Percentiles rank a stretch among this genome's conserved stretches.
Conservation (phyloP, 108 stramenopile genomes). For the Skeletonema menzelii region DNA sequence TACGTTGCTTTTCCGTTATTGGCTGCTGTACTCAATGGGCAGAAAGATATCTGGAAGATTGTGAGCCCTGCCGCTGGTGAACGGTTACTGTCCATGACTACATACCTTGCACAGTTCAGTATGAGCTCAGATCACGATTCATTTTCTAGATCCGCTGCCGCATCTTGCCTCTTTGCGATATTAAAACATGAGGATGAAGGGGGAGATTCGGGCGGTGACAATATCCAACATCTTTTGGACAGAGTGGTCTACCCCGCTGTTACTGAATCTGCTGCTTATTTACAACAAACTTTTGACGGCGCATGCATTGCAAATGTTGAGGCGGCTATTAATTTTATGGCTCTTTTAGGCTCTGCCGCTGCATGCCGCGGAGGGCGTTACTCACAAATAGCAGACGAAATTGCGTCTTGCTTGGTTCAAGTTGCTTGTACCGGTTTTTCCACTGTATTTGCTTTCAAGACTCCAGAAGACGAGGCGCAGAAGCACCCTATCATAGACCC, state of each 20-base stretch:
- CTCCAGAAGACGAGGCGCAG: conserved; percentile 16
- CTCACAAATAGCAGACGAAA: conserved; percentile 46
- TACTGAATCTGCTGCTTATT: conserved; percentile 4
- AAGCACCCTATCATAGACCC: conserved; percentile 24
- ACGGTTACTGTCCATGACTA: conserved; percentile 23
- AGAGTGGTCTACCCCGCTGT: conserved; percentile 19
- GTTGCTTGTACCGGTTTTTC: conserved; percentile 57
- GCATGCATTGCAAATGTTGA: conserved; percentile 10
- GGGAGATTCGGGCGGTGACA: background rate
- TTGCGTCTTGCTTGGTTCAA: conserved; percentile 62
- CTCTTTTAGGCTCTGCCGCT: conserved; percentile 52
- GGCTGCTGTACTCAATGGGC: conserved; percentile 44
- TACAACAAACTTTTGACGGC: conserved; percentile 1
- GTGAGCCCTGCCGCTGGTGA: conserved; percentile 1
- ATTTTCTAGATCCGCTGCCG: conserved; percentile 54
- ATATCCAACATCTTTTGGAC: conserved; percentile 7
- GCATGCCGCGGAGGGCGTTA: conserved; percentile 62
- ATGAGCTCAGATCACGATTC: conserved; percentile 40
- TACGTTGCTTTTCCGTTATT: conserved; percentile 61
- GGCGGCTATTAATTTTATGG: conserved; percentile 32
- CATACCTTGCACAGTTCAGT: conserved; percentile 34
- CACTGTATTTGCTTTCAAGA: conserved; percentile 19
- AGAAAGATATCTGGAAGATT: conserved; percentile 9
- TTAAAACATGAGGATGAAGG: conserved; percentile 23
- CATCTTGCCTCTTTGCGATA: conserved; percentile 54